A percentile compares a stretch with the other conserved stretches of the same genome.
phyloP scores from a whole-genome alignment of 306 rosid genomes.

The Fragaria nilgerrensis region DNA sequence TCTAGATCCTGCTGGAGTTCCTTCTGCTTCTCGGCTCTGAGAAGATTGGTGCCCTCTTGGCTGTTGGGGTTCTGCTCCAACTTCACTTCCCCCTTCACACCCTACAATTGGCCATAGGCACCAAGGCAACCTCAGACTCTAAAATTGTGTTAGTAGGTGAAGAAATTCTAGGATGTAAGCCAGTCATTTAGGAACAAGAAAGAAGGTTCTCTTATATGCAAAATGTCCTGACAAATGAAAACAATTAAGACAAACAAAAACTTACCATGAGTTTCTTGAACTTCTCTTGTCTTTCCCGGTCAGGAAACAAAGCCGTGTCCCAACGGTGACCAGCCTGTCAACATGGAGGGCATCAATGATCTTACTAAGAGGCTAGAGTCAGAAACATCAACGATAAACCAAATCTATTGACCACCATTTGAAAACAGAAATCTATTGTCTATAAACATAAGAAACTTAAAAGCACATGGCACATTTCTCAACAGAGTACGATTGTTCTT shows the following conservation, averaged over 20 bases:
- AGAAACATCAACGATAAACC: neutral
- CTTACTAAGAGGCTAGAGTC: neutral
- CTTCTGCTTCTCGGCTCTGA: constrained; percentile 72
- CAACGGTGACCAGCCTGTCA: constrained; percentile 78
- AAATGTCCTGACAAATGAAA: neutral
- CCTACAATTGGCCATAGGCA: constrained; percentile 99
- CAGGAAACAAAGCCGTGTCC: constrained; percentile 70
- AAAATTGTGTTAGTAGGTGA: constrained; percentile 90
- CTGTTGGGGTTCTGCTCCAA: constrained; percentile 49
- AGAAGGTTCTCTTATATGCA: constrained; percentile 11
- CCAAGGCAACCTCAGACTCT: constrained; percentile 98
- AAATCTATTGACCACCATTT: neutral
- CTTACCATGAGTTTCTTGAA: constrained; percentile 99
- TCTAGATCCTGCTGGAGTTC: constrained; percentile 93
- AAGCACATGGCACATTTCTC: neutral
- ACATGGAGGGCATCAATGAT: constrained; percentile 18
- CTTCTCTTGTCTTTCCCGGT: constrained; percentile 90
- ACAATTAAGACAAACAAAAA: constrained; percentile 11
- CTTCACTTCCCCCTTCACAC: constrained; percentile 77
- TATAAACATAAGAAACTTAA: neutral
- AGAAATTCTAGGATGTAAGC: constrained; percentile 37
- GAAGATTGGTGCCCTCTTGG: constrained; percentile 40
- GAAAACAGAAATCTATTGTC: neutral
- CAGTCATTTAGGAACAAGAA: constrained; percentile 45
- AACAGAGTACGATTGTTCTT: neutral